Percentiles rank a stretch among this genome's conserved stretches.
phyloP scores from a whole-genome alignment of 768 basidiomycete species.

The Lactarius sanguifluus region DNA sequence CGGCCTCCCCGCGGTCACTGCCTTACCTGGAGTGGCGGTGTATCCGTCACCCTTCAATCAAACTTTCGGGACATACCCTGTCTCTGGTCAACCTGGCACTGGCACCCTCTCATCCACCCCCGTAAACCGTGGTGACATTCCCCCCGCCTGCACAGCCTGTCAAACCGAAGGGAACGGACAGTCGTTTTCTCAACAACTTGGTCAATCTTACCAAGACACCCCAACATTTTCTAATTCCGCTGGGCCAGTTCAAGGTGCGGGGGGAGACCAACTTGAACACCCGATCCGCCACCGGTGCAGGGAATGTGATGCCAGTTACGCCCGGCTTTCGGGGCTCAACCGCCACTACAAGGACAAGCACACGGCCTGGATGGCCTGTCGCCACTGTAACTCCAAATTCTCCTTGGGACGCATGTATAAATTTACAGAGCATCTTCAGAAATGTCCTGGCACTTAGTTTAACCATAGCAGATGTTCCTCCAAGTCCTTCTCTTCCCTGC shows the following conservation, averaged over 20 bases:
- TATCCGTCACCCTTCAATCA: background rate
- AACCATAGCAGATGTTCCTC: background rate
- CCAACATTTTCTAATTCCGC: background rate
- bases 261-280: background rate
- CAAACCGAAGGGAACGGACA: background rate
- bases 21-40: background rate
- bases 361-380: background rate
- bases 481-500: no score
- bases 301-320: background rate
- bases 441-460: no score
- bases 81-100: background rate
- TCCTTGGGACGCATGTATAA: background rate
- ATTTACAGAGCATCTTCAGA: background rate
- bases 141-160: background rate
- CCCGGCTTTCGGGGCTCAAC: background rate
- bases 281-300: background rate
- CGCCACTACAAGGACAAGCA: background rate
- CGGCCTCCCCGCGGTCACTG: background rate
- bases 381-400: background rate
- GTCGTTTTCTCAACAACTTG: background rate
- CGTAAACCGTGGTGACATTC: background rate
- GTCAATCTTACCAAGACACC: background rate
- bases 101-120: background rate
- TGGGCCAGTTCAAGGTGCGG: background rate
- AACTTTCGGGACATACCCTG: background rate